Evolutionary conservation across 2,329 filamentous ascomycete genomes (phyloP), one percentile per base, ranked within the genome.

Genomic region (Ramichloridium luteum): DNA sequence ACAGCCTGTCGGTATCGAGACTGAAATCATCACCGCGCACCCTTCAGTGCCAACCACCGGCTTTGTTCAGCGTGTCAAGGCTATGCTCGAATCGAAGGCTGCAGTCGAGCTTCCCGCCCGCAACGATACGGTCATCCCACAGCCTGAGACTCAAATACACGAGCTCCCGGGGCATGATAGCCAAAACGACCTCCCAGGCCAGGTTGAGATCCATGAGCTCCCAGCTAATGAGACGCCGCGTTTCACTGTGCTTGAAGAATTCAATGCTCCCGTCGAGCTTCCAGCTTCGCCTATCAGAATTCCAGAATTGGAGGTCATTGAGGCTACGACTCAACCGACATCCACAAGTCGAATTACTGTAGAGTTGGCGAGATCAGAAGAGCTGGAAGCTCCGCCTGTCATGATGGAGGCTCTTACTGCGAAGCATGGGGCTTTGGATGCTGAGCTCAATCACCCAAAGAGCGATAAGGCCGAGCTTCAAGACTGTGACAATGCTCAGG

Each of bases 21-120:
- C 41, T 6, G 51, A 55, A 6, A 45, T 48, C 17, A 50, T 53
- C 23, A 39, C 46, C 4, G 41, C 38, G 16, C 49, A 54, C 26
- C 37, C 49, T 6, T 52, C 51, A 3, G 45, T 51, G 2, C 49
- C 57, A 6, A 52, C 51, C 3, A 52, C 53, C 16, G 57, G 59
- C 3, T 58, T 60, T 27, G 55, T 61, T 8, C 53, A 57, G 34
- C 55, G 51, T n/a, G 56, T 60, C 39, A 59, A 55, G 35, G 57
- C 53, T 4, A 56, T 62, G 36, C 46, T 62, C 8, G 59, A 64
- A 45, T 60, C 52, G 8, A 49, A 50, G 29, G 51, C 50, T n/a
- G 46, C 47, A 8, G 39, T 43, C 9, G 50, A 54, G 15, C 8
- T n/a, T 23, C 22, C 28, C 6, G 34, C 37, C 16, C 23, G 34